A percentile compares a stretch with the other conserved stretches of the same genome.
These are phyloP conservation scores for Ceratobasidium theobromae DNA, from an alignment of 1,284 basidiomycete species.

Conservation along the genomic window DNA sequence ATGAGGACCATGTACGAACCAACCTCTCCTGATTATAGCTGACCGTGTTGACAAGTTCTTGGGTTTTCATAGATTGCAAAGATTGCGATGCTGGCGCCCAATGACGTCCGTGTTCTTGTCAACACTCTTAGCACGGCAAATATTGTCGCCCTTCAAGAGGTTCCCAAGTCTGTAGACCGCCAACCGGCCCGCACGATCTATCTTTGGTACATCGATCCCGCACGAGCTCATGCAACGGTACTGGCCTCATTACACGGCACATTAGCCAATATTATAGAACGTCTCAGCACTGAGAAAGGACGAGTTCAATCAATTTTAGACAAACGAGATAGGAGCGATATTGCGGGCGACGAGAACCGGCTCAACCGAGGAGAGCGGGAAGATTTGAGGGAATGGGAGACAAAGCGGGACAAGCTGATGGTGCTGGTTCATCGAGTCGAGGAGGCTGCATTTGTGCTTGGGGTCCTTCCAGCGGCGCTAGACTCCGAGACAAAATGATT, in stretches of 20 bases:
- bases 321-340: conserved; percentile 78
- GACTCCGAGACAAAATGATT: conserved; percentile 19
- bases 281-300: conserved; percentile 70
- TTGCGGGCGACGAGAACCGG: conserved; percentile 67
- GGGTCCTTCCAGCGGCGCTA: conserved; percentile 44
- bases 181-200: conserved; percentile 84
- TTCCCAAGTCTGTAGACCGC: conserved; percentile 83
- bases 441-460: conserved; percentile 79
- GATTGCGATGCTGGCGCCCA: conserved; percentile 86
- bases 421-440: conserved; percentile 80
- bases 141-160: conserved; percentile 86
- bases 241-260: conserved; percentile 83
- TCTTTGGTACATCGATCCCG: conserved; percentile 87
- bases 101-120: conserved; percentile 81
- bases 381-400: conserved; percentile 64
- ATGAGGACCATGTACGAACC: conserved; percentile 83
- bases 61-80: conserved; percentile 74
- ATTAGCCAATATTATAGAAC: conserved; percentile 75
- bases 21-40: neutral
- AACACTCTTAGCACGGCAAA: conserved; percentile 77
- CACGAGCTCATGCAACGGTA: conserved; percentile 75
- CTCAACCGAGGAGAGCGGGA: conserved; percentile 73
- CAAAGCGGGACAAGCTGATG: conserved; percentile 67
- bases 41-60: neutral
- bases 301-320: conserved; percentile 70